Evolutionary conservation across 441 rosid species (phyloP), one percentile per base, ranked within the genome.

Genomic region (Viola pubescens): DNA sequence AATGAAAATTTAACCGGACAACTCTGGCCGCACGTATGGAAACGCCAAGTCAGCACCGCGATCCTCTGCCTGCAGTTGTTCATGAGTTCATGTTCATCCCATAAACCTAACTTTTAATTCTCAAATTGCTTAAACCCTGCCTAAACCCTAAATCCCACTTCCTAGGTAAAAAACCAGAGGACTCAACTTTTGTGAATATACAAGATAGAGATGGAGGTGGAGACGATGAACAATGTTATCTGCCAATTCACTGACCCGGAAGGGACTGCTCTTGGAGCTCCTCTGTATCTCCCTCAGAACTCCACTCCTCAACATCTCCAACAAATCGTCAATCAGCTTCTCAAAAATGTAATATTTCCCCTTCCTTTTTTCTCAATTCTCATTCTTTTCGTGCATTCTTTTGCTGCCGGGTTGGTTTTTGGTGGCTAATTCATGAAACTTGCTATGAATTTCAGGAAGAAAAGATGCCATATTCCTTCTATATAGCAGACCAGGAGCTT

Each of bases 251-350:
- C 84, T 37, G 98, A 88, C 76, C 85, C 90, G 3, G 99, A 88
- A 66, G 98, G 98, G 62, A 71, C 63, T 37, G 61, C 79, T 1
- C 63, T 88, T 7, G 98, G 94, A 37, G 80, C 90, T 67, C 73
- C 96, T 37, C 73, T 87, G 79, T 91, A 82, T 77, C 81, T 94
- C 42, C 98, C 99, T 4, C 98, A 88, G 63, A 83, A 72, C 60
- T 84, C 85, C 7, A 90, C 89, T 48, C 97, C 97, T n/a, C 79
- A 72, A 16, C 97, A 90, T 72, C 97, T 90, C 69, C 85, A 81
- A 41, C 87, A 81, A 60, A 89, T 94, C 60, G 97, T 94, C 73
- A 91, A 94, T 59, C 75, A 73, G 70, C 88, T 91, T 67, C 97
- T 91, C 52, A 70, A 73, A 56, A 91, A 85, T 64, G 99, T 94